phyloP scores from a whole-genome alignment of 2,329 filamentous ascomycete genomes.

The Neophaeococcomyces aloes region DNA sequence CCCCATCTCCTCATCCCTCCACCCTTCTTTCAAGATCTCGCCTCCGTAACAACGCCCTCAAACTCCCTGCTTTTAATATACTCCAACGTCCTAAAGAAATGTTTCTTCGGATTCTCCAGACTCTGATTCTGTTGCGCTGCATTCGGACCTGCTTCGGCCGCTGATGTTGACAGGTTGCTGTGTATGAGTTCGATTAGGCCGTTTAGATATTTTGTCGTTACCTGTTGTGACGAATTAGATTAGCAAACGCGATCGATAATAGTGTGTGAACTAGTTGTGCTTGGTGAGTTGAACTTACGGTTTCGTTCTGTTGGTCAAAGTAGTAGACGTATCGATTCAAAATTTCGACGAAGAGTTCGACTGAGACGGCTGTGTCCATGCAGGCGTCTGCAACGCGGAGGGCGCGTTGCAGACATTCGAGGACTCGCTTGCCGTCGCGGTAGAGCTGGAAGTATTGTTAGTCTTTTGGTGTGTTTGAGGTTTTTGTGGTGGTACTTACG shows the following conservation, averaged over 20 bases:
- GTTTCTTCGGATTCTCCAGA: conserved; percentile 79
- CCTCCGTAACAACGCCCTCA: conserved; percentile 72
- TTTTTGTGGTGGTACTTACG: too few relatives aligned
- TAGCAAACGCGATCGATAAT: too few relatives aligned
- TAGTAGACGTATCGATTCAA: conserved; percentile 98
- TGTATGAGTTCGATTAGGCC: conserved; percentile 97
- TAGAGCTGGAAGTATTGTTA: conserved; percentile 55
- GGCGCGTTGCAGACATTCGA: conserved; percentile 91
- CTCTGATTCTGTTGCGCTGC: conserved; percentile 33
- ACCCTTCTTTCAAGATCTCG: conserved; percentile 29
- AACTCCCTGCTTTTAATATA: conserved; percentile 88
- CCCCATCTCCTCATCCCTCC: neutral
- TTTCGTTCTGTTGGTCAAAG: conserved; percentile 98
- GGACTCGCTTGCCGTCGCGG: conserved; percentile 90
- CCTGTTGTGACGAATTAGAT: conserved; percentile 37
- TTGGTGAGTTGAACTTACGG: too few relatives aligned
- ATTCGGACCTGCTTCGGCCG: conserved; percentile 21
- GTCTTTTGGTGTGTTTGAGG: too few relatives aligned
- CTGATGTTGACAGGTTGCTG: conserved; percentile 68
- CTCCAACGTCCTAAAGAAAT: conserved; percentile 89
- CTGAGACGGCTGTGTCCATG: conserved; percentile 95
- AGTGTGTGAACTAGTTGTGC: too few relatives aligned
- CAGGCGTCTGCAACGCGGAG: conserved; percentile 94
- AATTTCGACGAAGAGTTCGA: conserved; percentile 97
- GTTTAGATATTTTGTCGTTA: conserved; percentile 96